These are phyloP conservation scores for Boletus subcaerulescens DNA, from an alignment of 768 basidiomycete species.

Conservation along the genomic window DNA sequence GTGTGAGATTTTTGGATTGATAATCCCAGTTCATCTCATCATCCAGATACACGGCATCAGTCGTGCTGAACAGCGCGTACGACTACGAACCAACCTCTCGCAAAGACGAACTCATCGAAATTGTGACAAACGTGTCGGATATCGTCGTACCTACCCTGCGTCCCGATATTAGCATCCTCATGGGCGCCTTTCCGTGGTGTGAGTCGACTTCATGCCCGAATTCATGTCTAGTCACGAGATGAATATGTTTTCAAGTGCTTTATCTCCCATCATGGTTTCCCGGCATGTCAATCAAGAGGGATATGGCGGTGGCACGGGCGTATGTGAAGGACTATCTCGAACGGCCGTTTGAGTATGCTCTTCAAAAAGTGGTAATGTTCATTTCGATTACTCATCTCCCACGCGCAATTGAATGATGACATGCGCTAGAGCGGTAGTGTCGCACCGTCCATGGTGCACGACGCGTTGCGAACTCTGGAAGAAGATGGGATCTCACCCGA, in stretches of 20 bases:
- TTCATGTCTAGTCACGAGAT: not conserved
- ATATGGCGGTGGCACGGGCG: not conserved
- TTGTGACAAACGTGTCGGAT: not conserved
- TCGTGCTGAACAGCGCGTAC: not conserved
- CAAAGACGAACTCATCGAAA: slow-evolving; percentile 3
- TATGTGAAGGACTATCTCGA: not conserved
- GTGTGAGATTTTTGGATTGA: slow-evolving; percentile 9
- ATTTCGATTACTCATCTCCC: too few species aligned
- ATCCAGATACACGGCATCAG: slow-evolving; percentile 6
- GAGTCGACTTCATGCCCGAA: not conserved
- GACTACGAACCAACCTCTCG: not conserved
- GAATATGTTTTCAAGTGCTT: not conserved
- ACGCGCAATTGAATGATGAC: not conserved
- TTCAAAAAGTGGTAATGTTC: too few species aligned
- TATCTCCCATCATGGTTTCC: slow-evolving; percentile 17
- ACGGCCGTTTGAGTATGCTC: not conserved
- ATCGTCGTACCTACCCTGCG: not conserved
- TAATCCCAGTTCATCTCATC: too few species aligned
- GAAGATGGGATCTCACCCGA: not conserved
- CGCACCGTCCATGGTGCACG: not conserved
- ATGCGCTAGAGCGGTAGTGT: not conserved
- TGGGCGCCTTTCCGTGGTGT: slow-evolving; percentile 2
- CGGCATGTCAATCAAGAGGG: not conserved
- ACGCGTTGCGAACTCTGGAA: not conserved
- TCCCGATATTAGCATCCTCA: not conserved